Percentiles rank a stretch among this genome's conserved stretches.
These are phyloP conservation scores for Botrytis paeoniae DNA, from an alignment of 2,329 filamentous ascomycete species.

Conservation along the genomic window DNA sequence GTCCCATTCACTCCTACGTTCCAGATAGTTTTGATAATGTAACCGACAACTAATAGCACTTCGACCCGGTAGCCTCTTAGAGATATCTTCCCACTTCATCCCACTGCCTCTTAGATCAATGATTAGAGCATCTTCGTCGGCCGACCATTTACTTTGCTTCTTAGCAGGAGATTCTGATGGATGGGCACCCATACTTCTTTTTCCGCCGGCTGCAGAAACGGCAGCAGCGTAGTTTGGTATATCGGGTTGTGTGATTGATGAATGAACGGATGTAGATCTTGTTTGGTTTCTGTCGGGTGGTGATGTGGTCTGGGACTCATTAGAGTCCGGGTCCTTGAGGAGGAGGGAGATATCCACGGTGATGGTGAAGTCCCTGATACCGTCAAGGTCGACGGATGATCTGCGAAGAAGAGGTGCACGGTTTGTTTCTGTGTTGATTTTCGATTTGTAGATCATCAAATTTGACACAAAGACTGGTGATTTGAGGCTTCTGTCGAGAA, in stretches of 20 bases:
- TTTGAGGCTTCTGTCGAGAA: conserved; percentile 23
- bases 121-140: conserved; percentile 88
- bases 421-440: conserved; percentile 21
- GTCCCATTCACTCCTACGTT: conserved; percentile 90
- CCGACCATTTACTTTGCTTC: conserved; percentile 95
- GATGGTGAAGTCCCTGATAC: conserved; percentile 48
- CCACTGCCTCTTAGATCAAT: conserved; percentile 85
- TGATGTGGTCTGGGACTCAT: conserved; percentile 60
- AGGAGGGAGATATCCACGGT: conserved; percentile 95
- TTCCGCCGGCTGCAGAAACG: conserved; percentile 38
- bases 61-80: conserved; percentile 81
- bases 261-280: conserved; percentile 32
- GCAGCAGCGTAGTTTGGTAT: conserved; percentile 31
- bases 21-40: conserved; percentile 96
- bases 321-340: conserved; percentile 72
- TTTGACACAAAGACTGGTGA: conserved; percentile 24
- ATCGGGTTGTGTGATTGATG: conserved; percentile 29
- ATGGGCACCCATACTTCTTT: conserved; percentile 54
- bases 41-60: conserved; percentile 92
- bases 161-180: conserved; percentile 70
- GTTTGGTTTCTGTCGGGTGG: conserved; percentile 39
- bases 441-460: conserved; percentile 10
- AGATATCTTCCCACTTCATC: conserved; percentile 99
- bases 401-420: conserved; percentile 29
- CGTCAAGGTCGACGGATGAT: conserved; percentile 39